phyloP scores from a whole-genome alignment of 2,329 filamentous ascomycete genomes.

The Calonectria pauciramosa region DNA sequence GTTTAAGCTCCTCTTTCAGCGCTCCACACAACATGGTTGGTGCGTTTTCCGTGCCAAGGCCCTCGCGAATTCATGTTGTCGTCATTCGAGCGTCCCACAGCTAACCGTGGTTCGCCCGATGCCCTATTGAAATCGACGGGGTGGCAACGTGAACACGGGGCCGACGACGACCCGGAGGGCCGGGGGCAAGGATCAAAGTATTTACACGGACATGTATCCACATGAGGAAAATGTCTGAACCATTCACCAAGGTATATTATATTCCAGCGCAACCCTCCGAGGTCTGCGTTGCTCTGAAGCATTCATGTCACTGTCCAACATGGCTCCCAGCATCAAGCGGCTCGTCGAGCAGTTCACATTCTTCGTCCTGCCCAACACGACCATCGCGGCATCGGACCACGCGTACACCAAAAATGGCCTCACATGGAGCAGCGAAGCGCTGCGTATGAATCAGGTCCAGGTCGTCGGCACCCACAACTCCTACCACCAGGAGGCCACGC shows the following conservation, averaged over 20 bases:
- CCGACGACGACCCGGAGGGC: background rate
- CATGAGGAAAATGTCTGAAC: background rate
- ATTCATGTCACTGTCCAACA: background rate
- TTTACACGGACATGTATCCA: background rate
- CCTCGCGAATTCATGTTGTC: background rate
- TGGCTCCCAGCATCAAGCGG: background rate
- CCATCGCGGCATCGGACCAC: constrained; percentile 21
- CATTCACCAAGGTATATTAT: background rate
- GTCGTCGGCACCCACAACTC: constrained; percentile 66
- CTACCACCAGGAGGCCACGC: constrained; percentile 62
- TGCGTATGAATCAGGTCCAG: constrained; percentile 66
- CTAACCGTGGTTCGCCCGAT: constrained; percentile 4
- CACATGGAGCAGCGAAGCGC: constrained; percentile 45
- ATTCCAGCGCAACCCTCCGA: background rate
- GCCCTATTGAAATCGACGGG: constrained; percentile 4
- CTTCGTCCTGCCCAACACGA: background rate
- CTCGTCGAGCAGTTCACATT: background rate
- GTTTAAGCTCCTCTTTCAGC: background rate
- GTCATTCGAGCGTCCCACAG: background rate
- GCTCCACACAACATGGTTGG: no score
- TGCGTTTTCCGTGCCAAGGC: background rate
- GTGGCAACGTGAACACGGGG: constrained; percentile 9
- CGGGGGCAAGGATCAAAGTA: background rate
- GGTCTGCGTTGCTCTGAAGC: background rate
- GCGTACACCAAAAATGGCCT: constrained; percentile 48